These are phyloP conservation scores for Epicoccum sorghinum DNA, from an alignment of 2,329 filamentous ascomycete genomes.

Conservation along the genomic window DNA sequence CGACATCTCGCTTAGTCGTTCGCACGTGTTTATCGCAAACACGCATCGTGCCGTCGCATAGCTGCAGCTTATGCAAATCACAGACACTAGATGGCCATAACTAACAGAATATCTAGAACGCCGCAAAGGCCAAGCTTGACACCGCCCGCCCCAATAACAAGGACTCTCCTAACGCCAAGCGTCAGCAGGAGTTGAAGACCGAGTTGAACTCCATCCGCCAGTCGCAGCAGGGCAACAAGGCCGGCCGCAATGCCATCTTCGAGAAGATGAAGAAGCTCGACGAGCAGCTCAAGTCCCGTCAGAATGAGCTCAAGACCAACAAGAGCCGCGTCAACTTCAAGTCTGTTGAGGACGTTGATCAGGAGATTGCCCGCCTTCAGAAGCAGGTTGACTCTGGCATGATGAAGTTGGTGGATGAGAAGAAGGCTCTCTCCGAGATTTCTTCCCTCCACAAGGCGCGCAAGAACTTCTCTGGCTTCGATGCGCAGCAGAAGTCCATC, in stretches of 20 bases:
- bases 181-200: slow-evolving; percentile 81
- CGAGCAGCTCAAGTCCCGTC: slow-evolving; percentile 82
- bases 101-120: slow-evolving; percentile 64
- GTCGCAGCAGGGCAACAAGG: slow-evolving; percentile 88
- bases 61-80: slow-evolving; percentile 17
- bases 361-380: slow-evolving; percentile 79
- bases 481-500: slow-evolving; percentile 85
- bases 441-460: slow-evolving; percentile 83
- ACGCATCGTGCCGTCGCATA: slow-evolving; percentile 16
- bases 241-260: slow-evolving; percentile 74
- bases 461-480: slow-evolving; percentile 88
- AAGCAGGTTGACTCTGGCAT: slow-evolving; percentile 84
- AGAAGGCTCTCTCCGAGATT: slow-evolving; percentile 86
- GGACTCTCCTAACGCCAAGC: slow-evolving; percentile 79
- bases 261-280: slow-evolving; percentile 94
- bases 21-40: slow-evolving; percentile 6
- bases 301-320: slow-evolving; percentile 85
- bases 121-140: slow-evolving; percentile 87
- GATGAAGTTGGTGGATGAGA: slow-evolving; percentile 97
- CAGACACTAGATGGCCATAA: not conserved
- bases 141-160: slow-evolving; percentile 80
- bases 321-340: slow-evolving; percentile 84
- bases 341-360: slow-evolving; percentile 84
- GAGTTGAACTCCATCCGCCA: slow-evolving; percentile 84
- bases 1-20: slow-evolving; percentile 3